A percentile compares a stretch with the other conserved stretches of the same genome.
These are phyloP conservation scores for Suhomyces terraborum DNA, from an alignment of 1,139 yeast genomes.

Conservation along the genomic window DNA sequence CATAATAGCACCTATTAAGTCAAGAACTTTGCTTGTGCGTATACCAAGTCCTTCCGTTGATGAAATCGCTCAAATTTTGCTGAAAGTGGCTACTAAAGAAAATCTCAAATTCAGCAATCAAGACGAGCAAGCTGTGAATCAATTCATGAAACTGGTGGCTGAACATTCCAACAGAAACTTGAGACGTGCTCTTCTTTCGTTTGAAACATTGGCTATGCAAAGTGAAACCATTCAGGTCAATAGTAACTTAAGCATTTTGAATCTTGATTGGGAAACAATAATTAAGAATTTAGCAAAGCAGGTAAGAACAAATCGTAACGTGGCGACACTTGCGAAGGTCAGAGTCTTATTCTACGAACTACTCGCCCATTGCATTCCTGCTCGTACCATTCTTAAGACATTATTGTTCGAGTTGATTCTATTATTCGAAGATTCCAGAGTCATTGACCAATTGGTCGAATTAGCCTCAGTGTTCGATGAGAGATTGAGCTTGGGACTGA, in stretches of 20 bases:
- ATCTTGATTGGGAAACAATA: conserved; percentile 88
- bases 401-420: conserved; percentile 59
- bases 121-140: conserved; percentile 37
- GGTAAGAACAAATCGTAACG: conserved; percentile 62
- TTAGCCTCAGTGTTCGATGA: conserved; percentile 82
- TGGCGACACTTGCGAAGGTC: conserved; percentile 69
- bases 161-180: conserved; percentile 65
- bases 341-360: conserved; percentile 81
- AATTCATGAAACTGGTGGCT: conserved; percentile 56
- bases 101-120: conserved; percentile 42
- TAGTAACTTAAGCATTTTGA: conserved; percentile 42
- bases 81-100: conserved; percentile 60
- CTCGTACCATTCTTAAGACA: conserved; percentile 71
- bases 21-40: conserved; percentile 84
- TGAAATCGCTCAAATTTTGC: conserved; percentile 59
- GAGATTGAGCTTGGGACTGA: conserved; percentile 80
- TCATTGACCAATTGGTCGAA: conserved; percentile 58
- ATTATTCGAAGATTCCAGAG: conserved; percentile 33
- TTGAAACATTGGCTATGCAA: conserved; percentile 85
- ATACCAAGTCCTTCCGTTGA: conserved; percentile 74
- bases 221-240: conserved; percentile 51
- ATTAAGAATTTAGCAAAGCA: conserved; percentile 64
- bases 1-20: conserved; percentile 90
- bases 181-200: conserved; percentile 72
- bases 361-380: conserved; percentile 90